Conservation (phyloP, 192 early-diverging fungal species). For the Umbelopsis isabellina region DNA sequence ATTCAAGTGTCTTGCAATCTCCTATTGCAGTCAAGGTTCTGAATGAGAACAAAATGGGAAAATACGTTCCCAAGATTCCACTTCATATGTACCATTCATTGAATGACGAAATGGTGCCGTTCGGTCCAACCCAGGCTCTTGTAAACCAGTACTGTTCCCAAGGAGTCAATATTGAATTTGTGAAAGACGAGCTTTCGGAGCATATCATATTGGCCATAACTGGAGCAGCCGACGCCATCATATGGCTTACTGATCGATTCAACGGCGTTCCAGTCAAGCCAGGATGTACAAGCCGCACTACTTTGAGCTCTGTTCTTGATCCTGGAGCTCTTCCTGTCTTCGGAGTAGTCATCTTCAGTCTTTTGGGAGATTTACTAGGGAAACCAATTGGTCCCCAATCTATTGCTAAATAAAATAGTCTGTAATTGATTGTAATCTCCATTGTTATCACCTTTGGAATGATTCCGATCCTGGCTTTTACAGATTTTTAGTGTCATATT, state of each 20-base stretch:
- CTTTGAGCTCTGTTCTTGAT: constrained; percentile 11
- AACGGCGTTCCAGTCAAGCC: neutral
- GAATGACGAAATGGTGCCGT: constrained; percentile 23
- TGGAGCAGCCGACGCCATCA: constrained; percentile 20
- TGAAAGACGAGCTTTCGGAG: constrained; percentile 19
- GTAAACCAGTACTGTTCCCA: constrained; percentile 8
- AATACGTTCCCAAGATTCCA: constrained; percentile 22
- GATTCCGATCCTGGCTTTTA: no score
- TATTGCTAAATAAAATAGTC: neutral
- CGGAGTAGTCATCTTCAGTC: constrained; percentile 17
- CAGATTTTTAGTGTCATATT: no score
- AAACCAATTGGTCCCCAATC: constrained; percentile 17
- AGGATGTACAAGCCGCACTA: constrained; percentile 13
- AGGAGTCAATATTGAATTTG: constrained; percentile 25
- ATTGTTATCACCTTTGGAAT: no score
- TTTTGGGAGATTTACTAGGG: constrained; percentile 6
- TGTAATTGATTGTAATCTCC: no score
- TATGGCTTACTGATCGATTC: neutral
- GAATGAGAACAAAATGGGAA: constrained; percentile 9
- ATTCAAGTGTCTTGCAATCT: neutral
- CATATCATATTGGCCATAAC: constrained; percentile 17
- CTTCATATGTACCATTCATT: constrained; percentile 24
- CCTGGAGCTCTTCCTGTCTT: constrained; percentile 20
- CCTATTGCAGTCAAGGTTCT: constrained; percentile 5
- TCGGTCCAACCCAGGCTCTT: constrained; percentile 2